Evolutionary conservation across 495 filamentous ascomycete genomes (phyloP).

Genomic region (Hyaloscypha finlandica): DNA sequence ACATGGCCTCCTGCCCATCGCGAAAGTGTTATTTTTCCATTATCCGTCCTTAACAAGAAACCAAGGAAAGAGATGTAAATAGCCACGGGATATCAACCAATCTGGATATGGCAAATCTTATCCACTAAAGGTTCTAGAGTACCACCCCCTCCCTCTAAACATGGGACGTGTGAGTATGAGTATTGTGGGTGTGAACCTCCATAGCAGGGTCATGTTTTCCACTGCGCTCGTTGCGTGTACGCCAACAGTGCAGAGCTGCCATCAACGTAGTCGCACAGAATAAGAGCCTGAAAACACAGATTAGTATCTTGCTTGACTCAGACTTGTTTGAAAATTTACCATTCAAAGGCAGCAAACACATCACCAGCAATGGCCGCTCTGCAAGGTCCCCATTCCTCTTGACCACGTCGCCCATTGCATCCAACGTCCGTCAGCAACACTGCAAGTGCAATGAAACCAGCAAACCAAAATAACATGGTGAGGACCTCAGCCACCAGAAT

Average conservation of each 20-base stretch:
- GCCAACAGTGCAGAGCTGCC: slow-evolving; percentile 19
- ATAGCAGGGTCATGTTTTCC: slow-evolving; percentile 21
- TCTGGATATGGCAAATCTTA: background rate
- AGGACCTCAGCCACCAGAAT: slow-evolving; percentile 67
- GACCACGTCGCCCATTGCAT: slow-evolving; percentile 35
- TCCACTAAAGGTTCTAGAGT: background rate
- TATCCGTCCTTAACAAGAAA: background rate
- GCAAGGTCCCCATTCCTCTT: slow-evolving; percentile 39
- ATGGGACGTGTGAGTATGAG: background rate
- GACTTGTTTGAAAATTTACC: slow-evolving; percentile 13
- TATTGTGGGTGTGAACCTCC: slow-evolving; percentile 10
- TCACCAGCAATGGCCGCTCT: slow-evolving; percentile 48
- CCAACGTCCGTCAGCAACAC: slow-evolving; percentile 51
- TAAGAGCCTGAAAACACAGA: slow-evolving; percentile 6
- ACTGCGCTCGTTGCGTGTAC: slow-evolving; percentile 2
- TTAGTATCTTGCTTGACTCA: background rate
- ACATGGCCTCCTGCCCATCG: slow-evolving; percentile 1
- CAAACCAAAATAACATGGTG: slow-evolving; percentile 89
- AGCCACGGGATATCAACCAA: slow-evolving; percentile 3
- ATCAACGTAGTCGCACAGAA: slow-evolving; percentile 14
- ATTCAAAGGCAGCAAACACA: slow-evolving; percentile 31
- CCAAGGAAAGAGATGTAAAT: background rate
- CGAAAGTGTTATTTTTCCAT: background rate
- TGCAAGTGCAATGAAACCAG: slow-evolving; percentile 74
- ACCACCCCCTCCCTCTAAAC: background rate